A percentile compares a stretch with the other conserved stretches of the same genome.
Evolutionary conservation across 75 land plant genomes (phyloP).

Genomic region (Picea glauca): DNA sequence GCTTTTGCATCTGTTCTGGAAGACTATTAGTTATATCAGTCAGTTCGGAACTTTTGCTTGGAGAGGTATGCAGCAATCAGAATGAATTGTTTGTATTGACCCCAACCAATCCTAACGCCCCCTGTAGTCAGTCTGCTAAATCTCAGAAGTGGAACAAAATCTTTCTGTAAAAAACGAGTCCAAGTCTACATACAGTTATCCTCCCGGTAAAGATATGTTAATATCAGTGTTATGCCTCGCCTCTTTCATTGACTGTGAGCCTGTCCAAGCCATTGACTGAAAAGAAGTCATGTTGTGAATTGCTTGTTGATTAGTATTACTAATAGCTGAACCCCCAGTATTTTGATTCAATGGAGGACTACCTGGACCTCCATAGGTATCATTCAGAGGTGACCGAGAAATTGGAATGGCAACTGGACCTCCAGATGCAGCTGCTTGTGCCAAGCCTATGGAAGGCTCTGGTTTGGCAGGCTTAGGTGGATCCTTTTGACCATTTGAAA

Average conservation of each 20-base stretch:
- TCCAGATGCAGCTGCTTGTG: slow-evolving; percentile 9
- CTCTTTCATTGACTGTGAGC: slow-evolving; percentile 23
- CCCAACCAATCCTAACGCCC: neutral
- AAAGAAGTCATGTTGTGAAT: slow-evolving; percentile 24
- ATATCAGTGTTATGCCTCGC: slow-evolving; percentile 16
- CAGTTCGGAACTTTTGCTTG: slow-evolving; percentile 8
- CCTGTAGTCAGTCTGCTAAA: neutral
- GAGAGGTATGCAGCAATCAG: slow-evolving; percentile 9
- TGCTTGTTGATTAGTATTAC: slow-evolving; percentile 27
- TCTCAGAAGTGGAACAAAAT: slow-evolving; percentile 6
- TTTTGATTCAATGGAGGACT: slow-evolving; percentile 26
- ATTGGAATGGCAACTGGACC: slow-evolving; percentile 15
- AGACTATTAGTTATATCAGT: slow-evolving; percentile 11
- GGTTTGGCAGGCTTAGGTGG: slow-evolving; percentile 3
- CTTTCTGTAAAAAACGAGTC: slow-evolving; percentile 3
- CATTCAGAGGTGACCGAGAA: slow-evolving; percentile 19
- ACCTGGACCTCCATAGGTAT: slow-evolving; percentile 21
- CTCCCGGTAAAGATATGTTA: slow-evolving; percentile 11
- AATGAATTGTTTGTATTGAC: neutral
- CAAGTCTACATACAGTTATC: neutral
- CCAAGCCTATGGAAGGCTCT: neutral
- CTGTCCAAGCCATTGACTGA: slow-evolving; percentile 27
- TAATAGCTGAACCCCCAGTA: slow-evolving; percentile 5
- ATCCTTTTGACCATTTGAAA: slow-evolving; percentile 21
- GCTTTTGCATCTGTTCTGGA: neutral